Evolutionary conservation across 805 yeast species (phyloP).

Genomic region (Candida pini): DNA sequence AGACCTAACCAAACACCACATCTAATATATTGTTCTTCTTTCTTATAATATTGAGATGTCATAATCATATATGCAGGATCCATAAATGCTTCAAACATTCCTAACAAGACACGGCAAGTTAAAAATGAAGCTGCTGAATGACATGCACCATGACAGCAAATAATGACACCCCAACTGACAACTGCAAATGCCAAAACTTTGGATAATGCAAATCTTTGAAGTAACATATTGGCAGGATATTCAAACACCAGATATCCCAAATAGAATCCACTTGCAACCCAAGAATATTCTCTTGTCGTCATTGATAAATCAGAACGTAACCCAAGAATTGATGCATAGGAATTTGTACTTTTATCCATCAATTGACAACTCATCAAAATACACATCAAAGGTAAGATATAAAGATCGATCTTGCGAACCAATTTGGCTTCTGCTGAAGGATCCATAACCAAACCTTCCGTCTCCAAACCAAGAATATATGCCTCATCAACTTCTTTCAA

Average conservation of each 20-base stretch:
- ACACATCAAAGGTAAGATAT: conserved; percentile 45
- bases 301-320: conserved; percentile 43
- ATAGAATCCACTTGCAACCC: conserved; percentile 28
- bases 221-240: conserved; percentile 42
- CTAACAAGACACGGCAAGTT: conserved; percentile 42
- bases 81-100: conserved; percentile 33
- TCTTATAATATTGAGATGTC: conserved; percentile 33
- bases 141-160: conserved; percentile 41
- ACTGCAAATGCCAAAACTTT: conserved; percentile 42
- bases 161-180: conserved; percentile 41
- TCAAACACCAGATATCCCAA: conserved; percentile 47
- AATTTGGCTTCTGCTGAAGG: conserved; percentile 22
- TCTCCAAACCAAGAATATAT: conserved; percentile 26
- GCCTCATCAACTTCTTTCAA: conserved; percentile 40
- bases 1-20: conserved; percentile 28
- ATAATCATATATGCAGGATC: conserved; percentile 31
- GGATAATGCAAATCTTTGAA: conserved; percentile 43
- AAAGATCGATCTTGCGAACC: conserved; percentile 41
- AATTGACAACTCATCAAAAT: conserved; percentile 45
- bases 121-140: conserved; percentile 38
- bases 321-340: conserved; percentile 56
- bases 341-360: conserved; percentile 53
- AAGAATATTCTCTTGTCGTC: conserved; percentile 33
- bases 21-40: conserved; percentile 25
- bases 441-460: conserved; percentile 8